Evolutionary conservation across 2,329 filamentous ascomycete genomes (phyloP), one percentile per base, ranked within the genome.

Genomic region (Sordariomycetes sp.): DNA sequence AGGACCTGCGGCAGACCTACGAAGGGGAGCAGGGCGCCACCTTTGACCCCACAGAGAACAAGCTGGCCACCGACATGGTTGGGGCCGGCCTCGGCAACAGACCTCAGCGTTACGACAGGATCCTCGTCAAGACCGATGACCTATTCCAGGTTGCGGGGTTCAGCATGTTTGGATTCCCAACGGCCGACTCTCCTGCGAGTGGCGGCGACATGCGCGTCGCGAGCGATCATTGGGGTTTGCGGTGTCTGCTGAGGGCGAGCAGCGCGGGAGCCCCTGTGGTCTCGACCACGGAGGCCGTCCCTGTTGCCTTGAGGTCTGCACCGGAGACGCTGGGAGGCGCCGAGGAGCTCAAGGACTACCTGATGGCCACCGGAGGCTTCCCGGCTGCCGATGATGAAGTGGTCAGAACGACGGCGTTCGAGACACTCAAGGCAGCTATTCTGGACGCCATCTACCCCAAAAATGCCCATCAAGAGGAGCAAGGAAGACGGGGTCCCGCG

Each of bases 91-190:
- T 73, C 53, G 75, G 80, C 54, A 77, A 77, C 62, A 74, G 82
- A 22, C 83, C 85, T 1, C 85, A 88, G 64, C 71, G 86, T 54
- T 88, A 87, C 60, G 84, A 88, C 64, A 76, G 85, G 37, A 83
- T 88, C 52, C 68, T 87, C 2, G 68, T 83, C 37, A 79, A 75
- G 52, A 70, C 71, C 7, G 68, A 72, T 18, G 72, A 68, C 3
- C 48, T 65, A 2, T 66, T 80, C 6, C 64, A 68, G 18, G 67
- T 80, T 5, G 65, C 61, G 14, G 66, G 70, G 0, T 86, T 85
- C 68, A 82, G 82, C 62, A 74, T 77, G 65, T 87, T 87, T 65
- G 84, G 83, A 0, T 70, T 76, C 54, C 68, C 71, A 16, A 69
- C 63, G 50, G 68, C 62, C 10, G 54, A 58, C 8, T 60, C 58